Evolutionary conservation across 306 rosid species (phyloP), one percentile per base, ranked within the genome.

Genomic region (Astragalus membranaceus): DNA sequence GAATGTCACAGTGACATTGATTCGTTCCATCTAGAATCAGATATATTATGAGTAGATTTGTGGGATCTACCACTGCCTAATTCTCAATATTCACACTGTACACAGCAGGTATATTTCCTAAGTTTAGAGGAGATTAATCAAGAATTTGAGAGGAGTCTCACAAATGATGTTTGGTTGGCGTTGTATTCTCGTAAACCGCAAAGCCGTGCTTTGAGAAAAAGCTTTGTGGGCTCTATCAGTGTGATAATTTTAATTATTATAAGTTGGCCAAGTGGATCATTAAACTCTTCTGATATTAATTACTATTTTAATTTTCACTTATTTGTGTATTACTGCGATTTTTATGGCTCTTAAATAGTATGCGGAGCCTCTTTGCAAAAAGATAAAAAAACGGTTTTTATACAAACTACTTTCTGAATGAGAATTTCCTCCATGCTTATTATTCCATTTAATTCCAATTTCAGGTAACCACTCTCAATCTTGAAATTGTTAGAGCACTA

Each of bases 401-500:
- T 68, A 35, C 44, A 16, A 57, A n/a, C 33, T 67, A 35, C 32
- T 54, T 11, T 20, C 16, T 15, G 36, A 47, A 56, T 67, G 62
- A 68, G 8, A 32, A 75, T 12, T 36, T 30, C 52, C 67, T 63
- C 66, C 23, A 9, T 78, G 48, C 54, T 80, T 63, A 69, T 53
- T 53, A 66, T 29, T 70, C 49, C 55, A 60, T 80, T 68, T 67
- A 10, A 60, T 65, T 76, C 39, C 55, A 59, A 66, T 80, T 68
- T 82, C 96, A 93, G 97, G 98, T 93, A 70, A 90, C 97, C 13
- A 79, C 85, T 47, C 96, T 93, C 79, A 93, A 88, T 84, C 94
- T 90, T 51, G 88, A 90, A 84, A 88, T 93, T 63, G 94, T 93
- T 72, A 87, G 98, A 88, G 90, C 97, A 56, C 84, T 93, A 12